Conservation (phyloP, 371 early-diverging fungal species). For the Choanephora cucurbitarum region DNA sequence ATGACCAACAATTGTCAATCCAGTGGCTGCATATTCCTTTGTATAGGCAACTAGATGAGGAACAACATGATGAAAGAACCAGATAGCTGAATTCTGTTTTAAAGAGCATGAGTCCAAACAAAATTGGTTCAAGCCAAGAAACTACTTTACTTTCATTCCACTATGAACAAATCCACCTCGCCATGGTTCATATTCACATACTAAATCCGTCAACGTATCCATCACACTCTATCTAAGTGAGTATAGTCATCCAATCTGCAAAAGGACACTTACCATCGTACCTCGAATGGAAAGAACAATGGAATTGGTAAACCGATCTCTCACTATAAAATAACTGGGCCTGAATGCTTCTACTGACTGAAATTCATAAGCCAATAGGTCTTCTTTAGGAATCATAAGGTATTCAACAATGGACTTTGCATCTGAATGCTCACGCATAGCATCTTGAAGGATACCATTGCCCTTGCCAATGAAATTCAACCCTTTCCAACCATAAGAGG, state of each 20-base stretch:
- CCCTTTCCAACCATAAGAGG: constrained; percentile 83
- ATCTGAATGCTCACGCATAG: constrained; percentile 72
- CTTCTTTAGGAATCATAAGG: constrained; percentile 66
- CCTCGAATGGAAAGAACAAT: constrained; percentile 82
- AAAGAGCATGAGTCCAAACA: background rate
- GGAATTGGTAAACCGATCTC: constrained; percentile 68
- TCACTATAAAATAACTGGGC: constrained; percentile 80
- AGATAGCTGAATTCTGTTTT: constrained; percentile 67
- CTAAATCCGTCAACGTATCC: constrained; percentile 85
- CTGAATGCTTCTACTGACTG: constrained; percentile 71
- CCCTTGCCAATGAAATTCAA: constrained; percentile 79
- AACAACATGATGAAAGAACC: constrained; percentile 73
- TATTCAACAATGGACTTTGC: constrained; percentile 70
- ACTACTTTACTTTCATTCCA: constrained; percentile 72
- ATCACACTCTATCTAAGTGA: constrained; percentile 55
- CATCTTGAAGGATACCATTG: constrained; percentile 69
- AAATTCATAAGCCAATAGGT: constrained; percentile 79
- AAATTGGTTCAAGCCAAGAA: too few species aligned
- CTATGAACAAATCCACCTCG: constrained; percentile 84
- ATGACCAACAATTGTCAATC: constrained; percentile 78
- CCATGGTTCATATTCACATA: constrained; percentile 88
- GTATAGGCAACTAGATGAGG: constrained; percentile 71
- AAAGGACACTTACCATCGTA: constrained; percentile 81
- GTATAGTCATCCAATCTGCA: background rate
- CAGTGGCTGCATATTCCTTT: constrained; percentile 60